Evolutionary conservation across 2,329 filamentous ascomycete genomes (phyloP), one percentile per base, ranked within the genome.

Genomic region (Paecilomyces sp.): DNA sequence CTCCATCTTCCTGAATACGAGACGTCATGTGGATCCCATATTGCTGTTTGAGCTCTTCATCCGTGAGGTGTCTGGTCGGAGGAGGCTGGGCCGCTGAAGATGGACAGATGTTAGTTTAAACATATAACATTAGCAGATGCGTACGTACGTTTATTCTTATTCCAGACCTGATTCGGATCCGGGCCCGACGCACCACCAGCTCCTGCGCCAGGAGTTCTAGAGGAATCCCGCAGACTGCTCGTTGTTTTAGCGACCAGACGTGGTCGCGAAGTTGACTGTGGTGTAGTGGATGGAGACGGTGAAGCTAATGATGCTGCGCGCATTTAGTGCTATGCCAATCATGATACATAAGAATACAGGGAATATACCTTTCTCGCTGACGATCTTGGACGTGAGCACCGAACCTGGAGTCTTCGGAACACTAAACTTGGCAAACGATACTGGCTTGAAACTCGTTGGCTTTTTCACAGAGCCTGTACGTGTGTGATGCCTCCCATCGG

Each of bases 121-220:
- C 55, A 50, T 51, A 18, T 47, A 25, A 47, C 4, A 11, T 51
- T n/a, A 15, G 15, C 9, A 47, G 36, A 22, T 31, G 53, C 57
- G 30, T n/a, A 60, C 78, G 67, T 79, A 80, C 84, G 84, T 74
- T 84, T 80, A 69, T 88, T 88, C 74, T 86, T 87, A 69, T 88
- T 88, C 85, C 85, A 88, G 56, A 88, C 85, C 72, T 86, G 85
- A 72, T 80, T 86, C n/a, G 83, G 83, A 73, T 88, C 85, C 56
- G 85, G 85, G n/a, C 82, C 83, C 64, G 73, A 72, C 62, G 72
- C 72, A 58, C 79, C 79, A 60, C 77, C 75, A 55, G 75, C 77
- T 58, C 75, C 74, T 58, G 69, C 73, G 59, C 81, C 73, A 55
- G 76, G 75, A 25, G 79, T 65, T 60, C 83, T 83, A 41, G 80